phyloP scores from a whole-genome alignment of 1,284 basidiomycete genomes.

The Anthracocystis panici-leucophaei region DNA sequence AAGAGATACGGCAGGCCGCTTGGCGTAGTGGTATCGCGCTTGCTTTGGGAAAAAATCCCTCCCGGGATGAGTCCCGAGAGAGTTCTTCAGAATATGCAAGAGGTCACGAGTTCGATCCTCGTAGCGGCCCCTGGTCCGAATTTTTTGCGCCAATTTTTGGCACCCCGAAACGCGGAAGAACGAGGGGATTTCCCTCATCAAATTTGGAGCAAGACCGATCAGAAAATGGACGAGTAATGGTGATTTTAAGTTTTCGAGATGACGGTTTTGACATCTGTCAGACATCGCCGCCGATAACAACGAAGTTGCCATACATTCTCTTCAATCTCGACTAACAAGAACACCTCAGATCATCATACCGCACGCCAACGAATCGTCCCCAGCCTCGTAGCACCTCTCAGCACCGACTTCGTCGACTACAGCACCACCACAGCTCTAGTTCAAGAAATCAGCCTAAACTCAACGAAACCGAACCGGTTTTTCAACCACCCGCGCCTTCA shows the following conservation, averaged over 20 bases:
- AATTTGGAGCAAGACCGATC: slow-evolving; percentile 9
- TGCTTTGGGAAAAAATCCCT: slow-evolving; percentile 57
- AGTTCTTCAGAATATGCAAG: slow-evolving; percentile 29
- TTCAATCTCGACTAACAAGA: neutral
- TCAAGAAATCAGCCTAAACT: neutral
- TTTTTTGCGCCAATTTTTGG: slow-evolving; percentile 26
- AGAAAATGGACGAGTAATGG: slow-evolving; percentile 12
- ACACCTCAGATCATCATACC: neutral
- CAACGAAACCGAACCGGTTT: slow-evolving; percentile 1
- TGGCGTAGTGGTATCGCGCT: slow-evolving; percentile 60
- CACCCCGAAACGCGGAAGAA: neutral
- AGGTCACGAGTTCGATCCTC: slow-evolving; percentile 61
- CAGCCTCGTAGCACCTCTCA: neutral
- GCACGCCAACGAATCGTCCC: neutral
- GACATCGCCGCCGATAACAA: neutral
- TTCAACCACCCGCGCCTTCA: slow-evolving; percentile 4
- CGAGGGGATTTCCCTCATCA: neutral
- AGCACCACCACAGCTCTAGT: neutral
- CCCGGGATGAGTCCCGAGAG: no score
- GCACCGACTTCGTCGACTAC: neutral
- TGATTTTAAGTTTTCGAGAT: slow-evolving; percentile 3
- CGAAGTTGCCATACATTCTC: neutral
- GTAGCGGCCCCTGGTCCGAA: slow-evolving; percentile 34
- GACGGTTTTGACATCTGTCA: slow-evolving; percentile 9
- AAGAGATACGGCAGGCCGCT: slow-evolving; percentile 36